Evolutionary conservation across 2,329 filamentous ascomycete species (phyloP).

Genomic region (Colletotrichum costaricense): DNA sequence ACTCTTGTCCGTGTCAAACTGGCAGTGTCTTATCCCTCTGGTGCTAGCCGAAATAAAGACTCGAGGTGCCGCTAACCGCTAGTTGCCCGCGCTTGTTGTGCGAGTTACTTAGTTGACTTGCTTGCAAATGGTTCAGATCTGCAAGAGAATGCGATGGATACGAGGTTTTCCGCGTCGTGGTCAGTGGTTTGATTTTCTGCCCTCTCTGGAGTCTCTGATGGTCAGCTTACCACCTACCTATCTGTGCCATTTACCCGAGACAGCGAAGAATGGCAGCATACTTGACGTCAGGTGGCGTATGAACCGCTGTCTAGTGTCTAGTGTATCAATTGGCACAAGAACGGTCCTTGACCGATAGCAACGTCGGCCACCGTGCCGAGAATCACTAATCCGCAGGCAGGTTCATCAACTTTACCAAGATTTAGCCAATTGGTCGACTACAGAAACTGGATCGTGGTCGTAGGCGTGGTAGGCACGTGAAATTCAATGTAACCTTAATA

Average conservation of each 20-base stretch:
- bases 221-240: neutral
- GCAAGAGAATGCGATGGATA: neutral
- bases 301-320: neutral
- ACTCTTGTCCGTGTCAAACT: neutral
- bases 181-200: no score
- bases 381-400: neutral
- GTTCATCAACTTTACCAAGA: neutral
- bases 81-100: constrained; percentile 7
- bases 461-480: neutral
- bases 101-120: neutral
- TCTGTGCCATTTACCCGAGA: no score
- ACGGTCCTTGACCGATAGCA: neutral
- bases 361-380: neutral
- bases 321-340: no score
- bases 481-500: constrained; percentile 26
- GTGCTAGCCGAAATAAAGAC: constrained; percentile 15
- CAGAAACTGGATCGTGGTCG: neutral
- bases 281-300: neutral
- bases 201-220: neutral
- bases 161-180: neutral
- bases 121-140: neutral
- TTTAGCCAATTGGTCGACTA: neutral
- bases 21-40: no score
- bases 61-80: constrained; percentile 24
- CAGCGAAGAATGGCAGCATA: neutral